Base-by-base conservation (phyloP, 257 asterid genomes). In the Schizonepeta tenuifolia region DNA sequence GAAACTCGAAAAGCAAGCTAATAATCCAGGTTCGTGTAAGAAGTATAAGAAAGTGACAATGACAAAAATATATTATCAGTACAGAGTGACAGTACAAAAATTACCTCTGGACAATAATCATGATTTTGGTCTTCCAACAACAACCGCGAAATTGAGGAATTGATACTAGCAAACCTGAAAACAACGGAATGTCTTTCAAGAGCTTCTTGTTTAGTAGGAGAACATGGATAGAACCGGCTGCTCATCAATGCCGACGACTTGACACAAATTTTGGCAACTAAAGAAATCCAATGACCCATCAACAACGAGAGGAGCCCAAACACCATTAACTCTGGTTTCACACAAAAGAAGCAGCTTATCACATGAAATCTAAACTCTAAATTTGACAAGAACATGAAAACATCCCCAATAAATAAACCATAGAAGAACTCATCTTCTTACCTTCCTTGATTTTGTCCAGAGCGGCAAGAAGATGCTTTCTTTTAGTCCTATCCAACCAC, bases 361-460 rank as follows among this genome's bases (percentile, higher is more conserved):
- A 28, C 5, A 17, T 20, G 49, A 49, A 70, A 3, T 7, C 21
- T 26, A 10, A 50, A 38, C 1, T 7, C n/a, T n/a, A 5, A 67
- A 57, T 21, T n/a, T 14, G n/a, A 43, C 72, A 35, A 47, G 51
- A 67, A 63, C 24, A 64, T 13, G 47, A 53, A 4, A 60, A 33
- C 20, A 15, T 20, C 38, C 28, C 40, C 22, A 59, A 44, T 2
- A 26, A 66, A 4, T 4, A 31, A 69, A 65, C 15, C 18, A 36
- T 26, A 65, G 36, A 1, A 63, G 28, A 61, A 51, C 33, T 9
- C 38, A 50, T 11, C 72, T 46, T 51, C 70, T 57, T 80, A 91
- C 99, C 99, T 79, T 94, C 97, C 81, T 87, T 89, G 80, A 94
- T 89, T 84, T 89, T 94, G 75, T 89, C 88, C 77, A 94, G 71